Evolutionary conservation across 1,284 basidiomycete species (phyloP).

Genomic region (Trichosporon faecale): DNA sequence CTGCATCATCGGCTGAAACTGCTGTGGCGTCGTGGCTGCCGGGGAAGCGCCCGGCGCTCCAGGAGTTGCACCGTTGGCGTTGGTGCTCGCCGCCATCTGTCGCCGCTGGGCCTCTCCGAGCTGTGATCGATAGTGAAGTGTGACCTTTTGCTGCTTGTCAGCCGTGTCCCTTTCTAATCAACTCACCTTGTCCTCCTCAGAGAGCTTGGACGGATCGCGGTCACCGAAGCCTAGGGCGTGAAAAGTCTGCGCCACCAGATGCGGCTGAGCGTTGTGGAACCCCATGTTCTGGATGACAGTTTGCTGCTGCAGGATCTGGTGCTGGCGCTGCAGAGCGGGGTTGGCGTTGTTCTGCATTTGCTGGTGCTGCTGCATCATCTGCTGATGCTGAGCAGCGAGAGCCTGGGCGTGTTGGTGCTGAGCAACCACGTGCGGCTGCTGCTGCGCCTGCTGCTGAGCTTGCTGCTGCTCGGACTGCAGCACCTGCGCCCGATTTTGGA

Average conservation of each 20-base stretch:
- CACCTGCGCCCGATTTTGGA: constrained; percentile 19
- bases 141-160: constrained; percentile 19
- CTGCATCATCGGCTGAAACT: constrained; percentile 22
- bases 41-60: constrained; percentile 19
- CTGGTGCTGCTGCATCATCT: constrained; percentile 30
- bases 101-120: constrained; percentile 17
- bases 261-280: constrained; percentile 21
- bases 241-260: constrained; percentile 37
- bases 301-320: constrained; percentile 20
- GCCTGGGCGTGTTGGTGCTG: constrained; percentile 26
- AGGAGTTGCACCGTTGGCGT: constrained; percentile 11
- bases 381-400: constrained; percentile 26
- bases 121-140: constrained; percentile 27
- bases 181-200: constrained; percentile 40
- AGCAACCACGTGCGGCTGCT: constrained; percentile 25
- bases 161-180: not conserved
- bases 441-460: constrained; percentile 27
- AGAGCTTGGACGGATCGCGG: constrained; percentile 33
- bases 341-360: constrained; percentile 10
- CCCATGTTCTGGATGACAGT: constrained; percentile 35
- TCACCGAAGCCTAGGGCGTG: constrained; percentile 35
- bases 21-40: constrained; percentile 19
- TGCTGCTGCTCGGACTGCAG: constrained; percentile 20
- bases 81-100: constrained; percentile 16
- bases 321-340: constrained; percentile 14